Evolutionary conservation across 805 yeast species (phyloP).

Genomic region (Saturnispora mendoncae): DNA sequence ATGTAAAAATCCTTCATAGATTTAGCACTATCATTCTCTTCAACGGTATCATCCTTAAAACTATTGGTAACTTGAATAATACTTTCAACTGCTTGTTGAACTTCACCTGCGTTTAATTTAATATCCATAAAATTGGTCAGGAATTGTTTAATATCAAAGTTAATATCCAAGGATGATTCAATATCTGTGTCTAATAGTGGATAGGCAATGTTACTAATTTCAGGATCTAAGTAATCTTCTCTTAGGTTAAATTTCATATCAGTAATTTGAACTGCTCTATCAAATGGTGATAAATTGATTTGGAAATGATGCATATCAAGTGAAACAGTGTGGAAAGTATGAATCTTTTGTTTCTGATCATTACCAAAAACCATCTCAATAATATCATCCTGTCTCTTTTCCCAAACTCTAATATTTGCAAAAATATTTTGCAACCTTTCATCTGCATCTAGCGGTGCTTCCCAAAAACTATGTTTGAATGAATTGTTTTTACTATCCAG

Average conservation of each 20-base stretch:
- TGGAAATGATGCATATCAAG: constrained; percentile 13
- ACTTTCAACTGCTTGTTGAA: constrained; percentile 2
- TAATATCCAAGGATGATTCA: constrained; percentile 18
- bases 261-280: constrained; percentile 14
- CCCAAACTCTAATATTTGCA: constrained; percentile 88
- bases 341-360: constrained; percentile 12
- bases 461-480: constrained; percentile 30
- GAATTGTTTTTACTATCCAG: constrained; percentile 24
- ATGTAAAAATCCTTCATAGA: constrained; percentile 3
- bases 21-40: constrained; percentile 10
- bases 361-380: constrained; percentile 42
- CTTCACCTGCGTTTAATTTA: not conserved
- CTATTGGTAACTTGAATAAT: constrained; percentile 6
- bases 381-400: constrained; percentile 50
- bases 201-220: constrained; percentile 14
- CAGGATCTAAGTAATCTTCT: constrained; percentile 11
- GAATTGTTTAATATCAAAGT: constrained; percentile 15
- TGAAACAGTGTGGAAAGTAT: constrained; percentile 6
- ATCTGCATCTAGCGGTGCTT: constrained; percentile 44
- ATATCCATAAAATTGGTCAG: constrained; percentile 13
- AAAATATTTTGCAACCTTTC: constrained; percentile 50
- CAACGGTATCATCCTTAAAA: not conserved
- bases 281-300: constrained; percentile 19
- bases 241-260: constrained; percentile 14
- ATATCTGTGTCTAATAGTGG: constrained; percentile 14